Conservation (phyloP, 2,329 filamentous ascomycete species). For the Rutstroemia sydowiana region DNA sequence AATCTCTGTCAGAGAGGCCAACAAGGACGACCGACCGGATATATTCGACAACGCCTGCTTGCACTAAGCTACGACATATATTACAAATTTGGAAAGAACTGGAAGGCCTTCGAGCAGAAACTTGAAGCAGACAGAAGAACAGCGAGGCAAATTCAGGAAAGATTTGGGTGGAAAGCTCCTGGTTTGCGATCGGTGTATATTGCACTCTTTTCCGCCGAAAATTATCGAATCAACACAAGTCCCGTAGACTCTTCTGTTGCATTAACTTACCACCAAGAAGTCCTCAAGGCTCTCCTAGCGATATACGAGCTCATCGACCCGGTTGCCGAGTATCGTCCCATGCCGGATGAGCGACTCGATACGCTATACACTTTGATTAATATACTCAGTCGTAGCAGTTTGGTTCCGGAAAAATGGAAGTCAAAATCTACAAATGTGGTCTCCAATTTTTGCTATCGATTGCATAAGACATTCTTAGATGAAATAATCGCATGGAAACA, state of each 20-base stretch:
- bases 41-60: background rate
- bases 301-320: background rate
- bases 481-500: too few species aligned
- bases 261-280: background rate
- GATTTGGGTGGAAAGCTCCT: background rate
- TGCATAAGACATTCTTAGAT: too few species aligned
- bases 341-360: background rate
- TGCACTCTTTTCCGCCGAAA: background rate
- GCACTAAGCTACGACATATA: background rate
- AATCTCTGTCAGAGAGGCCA: background rate
- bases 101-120: background rate
- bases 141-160: background rate
- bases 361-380: too few species aligned
- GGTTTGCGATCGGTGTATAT: background rate
- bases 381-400: too few species aligned
- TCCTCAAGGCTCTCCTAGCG: background rate
- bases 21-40: background rate
- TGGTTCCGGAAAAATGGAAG: too few species aligned
- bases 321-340: background rate
- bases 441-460: too few species aligned
- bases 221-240: background rate
- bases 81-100: background rate
- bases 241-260: background rate
- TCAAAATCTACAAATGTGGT: too few species aligned
- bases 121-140: background rate